phyloP scores from a whole-genome alignment of 129 eudicot species.

The Arctium minus region DNA sequence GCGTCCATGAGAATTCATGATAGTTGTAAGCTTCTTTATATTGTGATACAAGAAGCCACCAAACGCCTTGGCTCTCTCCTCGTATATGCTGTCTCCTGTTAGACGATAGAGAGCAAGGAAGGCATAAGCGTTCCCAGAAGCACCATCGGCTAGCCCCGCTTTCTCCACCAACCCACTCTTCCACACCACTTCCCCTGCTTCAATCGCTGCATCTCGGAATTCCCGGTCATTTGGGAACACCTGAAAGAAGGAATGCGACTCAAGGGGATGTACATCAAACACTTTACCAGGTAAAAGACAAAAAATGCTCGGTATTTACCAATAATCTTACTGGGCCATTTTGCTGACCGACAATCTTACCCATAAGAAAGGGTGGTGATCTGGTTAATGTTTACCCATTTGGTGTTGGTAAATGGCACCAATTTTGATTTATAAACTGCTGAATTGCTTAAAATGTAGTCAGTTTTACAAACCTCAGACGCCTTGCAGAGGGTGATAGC shows the following conservation, averaged over 20 bases:
- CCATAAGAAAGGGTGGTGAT: neutral
- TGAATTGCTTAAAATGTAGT: neutral
- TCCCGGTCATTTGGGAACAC: conserved; percentile 65
- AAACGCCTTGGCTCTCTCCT: conserved; percentile 77
- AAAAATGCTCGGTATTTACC: neutral
- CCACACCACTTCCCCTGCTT: conserved; percentile 97
- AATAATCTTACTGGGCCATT: neutral
- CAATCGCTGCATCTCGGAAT: conserved; percentile 77
- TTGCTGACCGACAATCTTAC: neutral
- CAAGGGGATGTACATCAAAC: neutral
- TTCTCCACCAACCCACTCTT: conserved; percentile 72
- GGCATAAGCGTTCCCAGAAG: conserved; percentile 71
- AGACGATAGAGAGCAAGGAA: conserved; percentile 68
- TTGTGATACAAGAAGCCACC: conserved; percentile 66
- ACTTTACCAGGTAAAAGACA: neutral
- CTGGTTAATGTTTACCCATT: neutral
- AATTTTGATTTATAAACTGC: neutral
- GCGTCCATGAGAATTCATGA: conserved; percentile 12
- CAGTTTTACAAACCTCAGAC: conserved; percentile 52
- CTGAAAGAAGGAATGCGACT: conserved; percentile 21
- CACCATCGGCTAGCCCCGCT: conserved; percentile 77
- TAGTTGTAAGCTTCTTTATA: conserved; percentile 22
- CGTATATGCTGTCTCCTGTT: conserved; percentile 64
- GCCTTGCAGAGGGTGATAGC: conserved; percentile 89
- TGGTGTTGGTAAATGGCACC: neutral